phyloP scores from a whole-genome alignment of 441 rosid species.

The Sinapis alba region DNA sequence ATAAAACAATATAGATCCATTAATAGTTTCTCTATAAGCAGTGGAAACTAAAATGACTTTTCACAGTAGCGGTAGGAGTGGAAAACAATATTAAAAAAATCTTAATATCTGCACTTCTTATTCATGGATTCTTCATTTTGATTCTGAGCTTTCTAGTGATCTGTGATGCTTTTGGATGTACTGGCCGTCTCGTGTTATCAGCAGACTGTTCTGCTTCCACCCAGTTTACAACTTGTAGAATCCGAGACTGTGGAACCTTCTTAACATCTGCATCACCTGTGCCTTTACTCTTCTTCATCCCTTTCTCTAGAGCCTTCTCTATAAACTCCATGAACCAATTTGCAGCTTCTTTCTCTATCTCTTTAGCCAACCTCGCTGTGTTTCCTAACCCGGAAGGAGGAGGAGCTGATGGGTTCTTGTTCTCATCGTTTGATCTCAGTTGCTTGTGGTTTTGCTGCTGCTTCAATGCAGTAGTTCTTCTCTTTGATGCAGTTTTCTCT shows the following conservation, averaged over 20 bases:
- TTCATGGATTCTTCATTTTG: slow-evolving; percentile 87
- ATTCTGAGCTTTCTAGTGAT: slow-evolving; percentile 84
- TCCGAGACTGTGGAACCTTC: slow-evolving; percentile 76
- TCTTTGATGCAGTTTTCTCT: slow-evolving; percentile 47
- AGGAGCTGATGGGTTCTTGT: slow-evolving; percentile 56
- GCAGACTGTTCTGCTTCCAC: slow-evolving; percentile 78
- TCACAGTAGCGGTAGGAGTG: slow-evolving; percentile 16
- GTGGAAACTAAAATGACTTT: slow-evolving; percentile 12
- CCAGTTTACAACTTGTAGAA: slow-evolving; percentile 84
- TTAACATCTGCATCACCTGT: slow-evolving; percentile 50
- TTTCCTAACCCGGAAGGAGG: slow-evolving; percentile 46
- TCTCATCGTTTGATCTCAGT: slow-evolving; percentile 66
- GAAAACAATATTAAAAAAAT: background rate
- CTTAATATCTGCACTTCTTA: background rate
- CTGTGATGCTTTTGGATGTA: slow-evolving; percentile 79
- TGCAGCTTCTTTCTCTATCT: slow-evolving; percentile 79
- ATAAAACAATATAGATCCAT: slow-evolving; percentile 28
- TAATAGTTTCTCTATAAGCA: slow-evolving; percentile 28
- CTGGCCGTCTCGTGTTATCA: slow-evolving; percentile 52
- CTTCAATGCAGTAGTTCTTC: slow-evolving; percentile 45
- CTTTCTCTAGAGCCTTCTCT: slow-evolving; percentile 77
- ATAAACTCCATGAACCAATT: slow-evolving; percentile 91
- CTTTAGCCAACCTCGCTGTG: slow-evolving; percentile 64
- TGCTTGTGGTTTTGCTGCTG: slow-evolving; percentile 42
- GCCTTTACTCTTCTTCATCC: slow-evolving; percentile 70